phyloP scores from a whole-genome alignment of 2,329 filamentous ascomycete genomes.

The Didymella pinodella region DNA sequence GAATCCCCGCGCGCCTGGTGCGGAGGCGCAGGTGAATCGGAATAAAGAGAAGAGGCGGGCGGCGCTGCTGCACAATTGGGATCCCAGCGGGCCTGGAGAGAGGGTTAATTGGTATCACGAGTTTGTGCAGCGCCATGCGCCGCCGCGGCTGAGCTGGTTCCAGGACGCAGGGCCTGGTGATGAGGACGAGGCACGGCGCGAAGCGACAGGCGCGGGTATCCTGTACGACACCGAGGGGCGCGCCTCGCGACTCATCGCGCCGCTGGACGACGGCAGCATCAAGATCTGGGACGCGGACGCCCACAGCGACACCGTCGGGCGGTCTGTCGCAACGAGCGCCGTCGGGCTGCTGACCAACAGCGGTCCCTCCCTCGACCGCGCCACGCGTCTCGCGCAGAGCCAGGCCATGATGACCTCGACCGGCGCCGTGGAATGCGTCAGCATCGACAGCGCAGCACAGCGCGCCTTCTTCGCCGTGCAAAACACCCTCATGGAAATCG shows the following conservation, averaged over 20 bases:
- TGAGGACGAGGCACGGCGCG: slow-evolving; percentile 58
- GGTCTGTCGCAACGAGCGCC: slow-evolving; percentile 70
- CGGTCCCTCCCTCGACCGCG: slow-evolving; percentile 52
- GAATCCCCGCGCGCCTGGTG: slow-evolving; percentile 39
- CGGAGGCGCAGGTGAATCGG: slow-evolving; percentile 41
- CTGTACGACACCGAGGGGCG: slow-evolving; percentile 66
- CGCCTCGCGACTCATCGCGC: slow-evolving; percentile 72
- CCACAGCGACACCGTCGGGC: slow-evolving; percentile 67
- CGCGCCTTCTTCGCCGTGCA: slow-evolving; percentile 83
- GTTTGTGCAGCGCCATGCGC: slow-evolving; percentile 82
- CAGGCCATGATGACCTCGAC: slow-evolving; percentile 72
- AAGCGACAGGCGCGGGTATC: slow-evolving; percentile 75
- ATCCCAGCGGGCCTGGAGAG: slow-evolving; percentile 77
- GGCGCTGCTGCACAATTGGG: slow-evolving; percentile 79
- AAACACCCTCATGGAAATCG: slow-evolving; percentile 79
- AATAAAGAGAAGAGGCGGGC: slow-evolving; percentile 53
- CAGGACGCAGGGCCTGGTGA: slow-evolving; percentile 63
- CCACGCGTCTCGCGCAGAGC: slow-evolving; percentile 55
- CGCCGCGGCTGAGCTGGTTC: slow-evolving; percentile 79
- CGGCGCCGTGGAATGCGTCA: slow-evolving; percentile 80
- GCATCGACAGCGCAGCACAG: slow-evolving; percentile 72
- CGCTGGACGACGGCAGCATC: slow-evolving; percentile 86
- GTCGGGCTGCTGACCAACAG: slow-evolving; percentile 72
- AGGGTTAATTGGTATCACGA: slow-evolving; percentile 85
- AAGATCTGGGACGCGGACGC: slow-evolving; percentile 76